Evolutionary conservation across 2,329 filamentous ascomycete species (phyloP).

Genomic region (Alternaria triticina): DNA sequence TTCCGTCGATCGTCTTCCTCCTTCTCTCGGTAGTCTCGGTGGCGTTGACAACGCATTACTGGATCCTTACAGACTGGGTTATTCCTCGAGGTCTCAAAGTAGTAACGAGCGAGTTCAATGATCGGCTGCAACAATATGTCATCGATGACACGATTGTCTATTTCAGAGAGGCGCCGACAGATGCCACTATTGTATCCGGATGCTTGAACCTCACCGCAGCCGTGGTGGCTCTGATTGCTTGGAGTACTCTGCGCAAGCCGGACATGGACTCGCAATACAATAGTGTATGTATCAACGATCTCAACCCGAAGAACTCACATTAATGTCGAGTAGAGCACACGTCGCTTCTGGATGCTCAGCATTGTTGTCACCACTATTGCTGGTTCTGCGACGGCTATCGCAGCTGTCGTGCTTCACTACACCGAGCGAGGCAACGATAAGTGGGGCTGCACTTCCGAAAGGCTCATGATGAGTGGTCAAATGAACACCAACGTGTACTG

Average conservation of each 20-base stretch:
- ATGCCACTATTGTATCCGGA: constrained; percentile 36
- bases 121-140: constrained; percentile 22
- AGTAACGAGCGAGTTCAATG: constrained; percentile 20
- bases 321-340: constrained; percentile 25
- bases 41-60: constrained; percentile 37
- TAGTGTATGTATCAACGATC: constrained; percentile 20
- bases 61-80: constrained; percentile 40
- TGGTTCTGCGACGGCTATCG: constrained; percentile 26
- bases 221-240: constrained; percentile 33
- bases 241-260: constrained; percentile 28
- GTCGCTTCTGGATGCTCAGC: constrained; percentile 35
- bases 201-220: constrained; percentile 32
- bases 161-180: constrained; percentile 29
- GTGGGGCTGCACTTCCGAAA: constrained; percentile 33
- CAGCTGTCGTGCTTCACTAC: constrained; percentile 33
- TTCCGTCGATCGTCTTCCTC: constrained; percentile 32
- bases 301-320: neutral
- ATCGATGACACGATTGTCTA: constrained; percentile 37
- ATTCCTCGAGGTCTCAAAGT: constrained; percentile 27
- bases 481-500: constrained; percentile 37
- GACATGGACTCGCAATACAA: constrained; percentile 33
- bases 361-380: constrained; percentile 25
- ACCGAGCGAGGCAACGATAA: constrained; percentile 31
- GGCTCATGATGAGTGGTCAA: constrained; percentile 24
- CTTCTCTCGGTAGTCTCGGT: constrained; percentile 38